Conservation (phyloP, 2,329 filamentous ascomycete genomes). For the Neurospora sp. region DNA sequence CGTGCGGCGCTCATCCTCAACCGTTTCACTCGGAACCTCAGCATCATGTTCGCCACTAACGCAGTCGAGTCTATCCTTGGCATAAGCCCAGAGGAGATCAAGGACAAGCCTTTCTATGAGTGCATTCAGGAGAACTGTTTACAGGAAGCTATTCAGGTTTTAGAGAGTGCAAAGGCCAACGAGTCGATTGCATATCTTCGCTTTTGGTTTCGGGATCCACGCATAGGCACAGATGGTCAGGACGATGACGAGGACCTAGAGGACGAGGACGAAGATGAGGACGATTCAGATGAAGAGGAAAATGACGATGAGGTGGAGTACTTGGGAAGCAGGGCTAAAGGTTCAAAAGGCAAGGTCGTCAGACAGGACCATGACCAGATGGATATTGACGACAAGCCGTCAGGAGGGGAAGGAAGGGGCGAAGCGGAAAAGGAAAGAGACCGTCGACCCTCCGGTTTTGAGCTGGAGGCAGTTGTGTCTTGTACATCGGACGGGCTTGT, state of each 20-base stretch:
- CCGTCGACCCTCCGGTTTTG: slow-evolving; percentile 35
- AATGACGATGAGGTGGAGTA: slow-evolving; percentile 16
- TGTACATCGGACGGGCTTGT: slow-evolving; percentile 84
- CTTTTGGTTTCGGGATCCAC: slow-evolving; percentile 73
- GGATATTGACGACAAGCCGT: slow-evolving; percentile 28
- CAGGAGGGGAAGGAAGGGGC: slow-evolving; percentile 16
- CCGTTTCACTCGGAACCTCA: slow-evolving; percentile 71
- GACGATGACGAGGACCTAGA: slow-evolving; percentile 29
- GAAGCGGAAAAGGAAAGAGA: slow-evolving; percentile 3
- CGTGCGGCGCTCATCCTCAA: slow-evolving; percentile 79
- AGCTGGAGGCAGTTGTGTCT: slow-evolving; percentile 83
- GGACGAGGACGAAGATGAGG: slow-evolving; percentile 37
- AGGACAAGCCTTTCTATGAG: slow-evolving; percentile 76
- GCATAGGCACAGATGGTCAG: slow-evolving; percentile 43
- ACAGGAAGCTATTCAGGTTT: slow-evolving; percentile 63
- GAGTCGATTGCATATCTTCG: slow-evolving; percentile 85
- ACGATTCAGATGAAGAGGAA: slow-evolving; percentile 29
- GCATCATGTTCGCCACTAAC: slow-evolving; percentile 79
- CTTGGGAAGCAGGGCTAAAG: neutral
- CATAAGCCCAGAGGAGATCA: slow-evolving; percentile 56
- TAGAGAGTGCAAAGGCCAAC: slow-evolving; percentile 81
- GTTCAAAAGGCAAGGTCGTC: neutral
- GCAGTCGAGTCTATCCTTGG: slow-evolving; percentile 69
- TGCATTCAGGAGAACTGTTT: slow-evolving; percentile 74
- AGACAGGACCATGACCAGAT: slow-evolving; percentile 30